Conservation (phyloP, 345 rosid species). For the Arabidopsis arenosa region DNA sequence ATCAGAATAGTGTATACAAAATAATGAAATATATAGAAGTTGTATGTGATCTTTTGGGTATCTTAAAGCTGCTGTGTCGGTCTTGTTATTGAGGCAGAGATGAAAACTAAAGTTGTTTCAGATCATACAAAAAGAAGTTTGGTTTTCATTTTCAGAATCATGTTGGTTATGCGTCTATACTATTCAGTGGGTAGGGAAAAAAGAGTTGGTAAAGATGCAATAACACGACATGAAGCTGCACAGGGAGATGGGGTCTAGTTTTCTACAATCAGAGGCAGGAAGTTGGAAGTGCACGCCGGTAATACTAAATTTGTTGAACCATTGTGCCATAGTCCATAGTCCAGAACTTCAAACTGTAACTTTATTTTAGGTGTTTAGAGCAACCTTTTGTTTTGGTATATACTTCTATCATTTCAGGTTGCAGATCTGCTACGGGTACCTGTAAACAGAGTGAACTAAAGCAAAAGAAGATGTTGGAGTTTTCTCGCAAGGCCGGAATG, state of each 20-base stretch:
- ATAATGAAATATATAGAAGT: conserved; percentile 4
- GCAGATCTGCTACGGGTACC: neutral
- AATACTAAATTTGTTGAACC: neutral
- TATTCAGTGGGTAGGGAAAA: neutral
- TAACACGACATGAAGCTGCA: neutral
- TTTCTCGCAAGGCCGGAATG: too few species aligned
- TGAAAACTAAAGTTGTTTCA: conserved; percentile 22
- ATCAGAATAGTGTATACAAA: conserved; percentile 28
- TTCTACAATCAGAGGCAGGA: neutral
- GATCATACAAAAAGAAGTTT: neutral
- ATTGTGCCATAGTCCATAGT: neutral
- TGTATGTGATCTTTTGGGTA: conserved; percentile 20
- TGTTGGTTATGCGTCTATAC: neutral
- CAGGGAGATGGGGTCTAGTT: conserved; percentile 3
- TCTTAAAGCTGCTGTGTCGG: conserved; percentile 8
- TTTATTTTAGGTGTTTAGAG: conserved; percentile 7
- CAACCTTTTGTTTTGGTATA: neutral
- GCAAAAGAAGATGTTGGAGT: neutral
- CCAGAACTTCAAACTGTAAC: neutral
- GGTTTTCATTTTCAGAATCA: neutral
- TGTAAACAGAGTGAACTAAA: too few species aligned
- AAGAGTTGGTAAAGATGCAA: neutral
- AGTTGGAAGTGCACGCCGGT: neutral
- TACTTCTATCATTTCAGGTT: neutral
- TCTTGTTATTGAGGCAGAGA: neutral